A percentile compares a stretch with the other conserved stretches of the same genome.
Evolutionary conservation across 2,329 filamentous ascomycete genomes (phyloP).

Genomic region (Botryosphaeria agaves): DNA sequence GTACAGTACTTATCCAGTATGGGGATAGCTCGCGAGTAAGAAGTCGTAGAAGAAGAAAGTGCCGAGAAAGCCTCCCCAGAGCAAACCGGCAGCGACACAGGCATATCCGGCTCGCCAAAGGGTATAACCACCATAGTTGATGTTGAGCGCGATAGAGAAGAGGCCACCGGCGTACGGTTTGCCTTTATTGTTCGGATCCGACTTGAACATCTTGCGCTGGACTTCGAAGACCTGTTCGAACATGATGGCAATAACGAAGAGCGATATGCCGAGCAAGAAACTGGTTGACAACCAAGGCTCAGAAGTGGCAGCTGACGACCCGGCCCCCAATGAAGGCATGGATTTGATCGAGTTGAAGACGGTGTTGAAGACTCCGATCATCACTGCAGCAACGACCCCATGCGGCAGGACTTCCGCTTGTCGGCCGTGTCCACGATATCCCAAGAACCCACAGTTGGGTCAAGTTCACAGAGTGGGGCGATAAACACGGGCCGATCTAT

Average conservation of each 20-base stretch:
- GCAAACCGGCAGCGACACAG: slow-evolving; percentile 29
- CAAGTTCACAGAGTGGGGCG: slow-evolving; percentile 28
- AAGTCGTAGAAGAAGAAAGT: slow-evolving; percentile 27
- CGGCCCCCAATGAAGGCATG: slow-evolving; percentile 33
- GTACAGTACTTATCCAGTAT: slow-evolving; percentile 32
- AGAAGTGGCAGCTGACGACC: slow-evolving; percentile 29
- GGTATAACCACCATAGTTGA: slow-evolving; percentile 37
- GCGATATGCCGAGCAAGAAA: slow-evolving; percentile 28
- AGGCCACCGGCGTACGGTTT: slow-evolving; percentile 33
- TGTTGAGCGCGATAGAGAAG: slow-evolving; percentile 31
- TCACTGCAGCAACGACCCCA: slow-evolving; percentile 25
- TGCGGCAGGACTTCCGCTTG: slow-evolving; percentile 8
- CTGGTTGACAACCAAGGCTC: slow-evolving; percentile 6
- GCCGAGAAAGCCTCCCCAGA: slow-evolving; percentile 19
- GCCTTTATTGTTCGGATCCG: slow-evolving; percentile 31
- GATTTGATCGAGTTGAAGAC: slow-evolving; percentile 37
- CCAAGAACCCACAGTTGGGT: slow-evolving; percentile 21
- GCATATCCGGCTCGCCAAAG: slow-evolving; percentile 34
- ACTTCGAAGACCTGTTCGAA: slow-evolving; percentile 39
- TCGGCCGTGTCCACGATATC: slow-evolving; percentile 19
- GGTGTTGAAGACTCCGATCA: slow-evolving; percentile 35
- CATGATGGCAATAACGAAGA: slow-evolving; percentile 35
- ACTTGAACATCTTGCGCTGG: slow-evolving; percentile 37
- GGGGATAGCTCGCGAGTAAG: slow-evolving; percentile 26
- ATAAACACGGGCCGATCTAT: slow-evolving; percentile 27